Base-by-base conservation (phyloP, 495 filamentous ascomycete species). In the Hypoxylon subgilvum region DNA sequence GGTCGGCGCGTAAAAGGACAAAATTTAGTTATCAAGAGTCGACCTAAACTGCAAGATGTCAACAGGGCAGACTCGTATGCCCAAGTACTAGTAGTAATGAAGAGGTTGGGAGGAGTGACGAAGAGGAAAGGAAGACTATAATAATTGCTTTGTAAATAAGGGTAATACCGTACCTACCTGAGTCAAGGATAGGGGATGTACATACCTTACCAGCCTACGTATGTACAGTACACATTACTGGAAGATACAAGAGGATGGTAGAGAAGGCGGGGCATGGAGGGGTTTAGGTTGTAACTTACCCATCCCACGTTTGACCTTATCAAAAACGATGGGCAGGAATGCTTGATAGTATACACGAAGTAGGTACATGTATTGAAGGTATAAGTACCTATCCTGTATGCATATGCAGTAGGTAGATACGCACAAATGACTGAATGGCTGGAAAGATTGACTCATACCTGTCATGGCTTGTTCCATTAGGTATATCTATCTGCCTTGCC, bases 221-320 rank as follows among this genome's bases (percentile, higher is more conserved):
- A 17, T 3, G 6, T 18, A 17, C 7, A 14, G 34, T 38, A 38
- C 34, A n/a, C 18, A 38, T 9, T 4, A 17, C n/a, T 17, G 38
- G 38, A n/a, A 41, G 8, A 31, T 34, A 38, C 27, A 34, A 7
- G 18, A n/a, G 21, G 18, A 3, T 22, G 18, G 19, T 8, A 38
- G 41, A 17, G 52, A 40, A 61, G 51, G 58, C 59, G 52, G 52
- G 59, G 52, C 48, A 52, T 54, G 52, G 52, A 57, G 59, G 59
- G 59, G 59, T 36, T 57, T 47, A 43, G 59, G 59, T 52, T 57
- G 52, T 42, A 52, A 44, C 40, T 43, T 46, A 46, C 28, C 16
- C 13, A 32, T 43, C 41, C 34, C 40, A 21, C 6, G 36, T 49
- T 18, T 32, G 30, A 35, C 42, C 49, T 61, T 61, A 44, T 63